Evolutionary conservation across 2,329 filamentous ascomycete genomes (phyloP), one percentile per base, ranked within the genome.

Genomic region (Raffaelea deltoideospora): DNA sequence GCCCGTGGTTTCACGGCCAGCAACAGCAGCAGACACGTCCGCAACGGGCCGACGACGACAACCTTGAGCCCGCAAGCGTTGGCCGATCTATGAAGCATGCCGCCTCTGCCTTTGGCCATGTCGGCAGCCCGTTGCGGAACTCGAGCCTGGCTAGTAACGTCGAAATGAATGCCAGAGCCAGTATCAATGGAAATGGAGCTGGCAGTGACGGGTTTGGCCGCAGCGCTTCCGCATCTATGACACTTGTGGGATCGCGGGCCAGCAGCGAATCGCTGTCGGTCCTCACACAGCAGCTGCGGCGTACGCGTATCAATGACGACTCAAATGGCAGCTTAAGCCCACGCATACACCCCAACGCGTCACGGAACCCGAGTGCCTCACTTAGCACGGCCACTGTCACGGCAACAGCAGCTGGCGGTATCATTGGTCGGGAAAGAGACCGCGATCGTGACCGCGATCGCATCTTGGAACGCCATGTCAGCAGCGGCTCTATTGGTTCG

Each of bases 61-160:
- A 41, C 11, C 13, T 73, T 17, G 52, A 53, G 5, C 31, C 44
- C 9, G 47, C 48, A 29, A 48, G 46, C 34, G 41, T 43, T 37
- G 47, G 45, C 47, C 53, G 50, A 32, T 48, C 53, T 10, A 54
- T 61, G 43, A 62, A 61, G 45, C 56, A 64, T 39, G 56, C 55
- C 8, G 54, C 59, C 4, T 76, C 72, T n/a, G 69, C 63, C 4
- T 78, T 78, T 49, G 74, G 74, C 8, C 74, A 79, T 45, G 74
- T 79, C 26, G 74, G 74, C 17, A 77, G 72, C 43, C 74, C 74
- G 14, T 58, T 79, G 39, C 68, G 74, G 15, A 77, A 76, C 50
- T 77, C 73, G 9, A 67, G 69, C 31, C 60, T 79, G 9, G 69
- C 70, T 27, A 64, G 70, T 48, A 57, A 59, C 33, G 52, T 52